Percentiles rank a stretch among this genome's conserved stretches.
Evolutionary conservation across 176 grass and related monocot species (phyloP).

Genomic region (bread wheat (Triticum aestivum)): DNA sequence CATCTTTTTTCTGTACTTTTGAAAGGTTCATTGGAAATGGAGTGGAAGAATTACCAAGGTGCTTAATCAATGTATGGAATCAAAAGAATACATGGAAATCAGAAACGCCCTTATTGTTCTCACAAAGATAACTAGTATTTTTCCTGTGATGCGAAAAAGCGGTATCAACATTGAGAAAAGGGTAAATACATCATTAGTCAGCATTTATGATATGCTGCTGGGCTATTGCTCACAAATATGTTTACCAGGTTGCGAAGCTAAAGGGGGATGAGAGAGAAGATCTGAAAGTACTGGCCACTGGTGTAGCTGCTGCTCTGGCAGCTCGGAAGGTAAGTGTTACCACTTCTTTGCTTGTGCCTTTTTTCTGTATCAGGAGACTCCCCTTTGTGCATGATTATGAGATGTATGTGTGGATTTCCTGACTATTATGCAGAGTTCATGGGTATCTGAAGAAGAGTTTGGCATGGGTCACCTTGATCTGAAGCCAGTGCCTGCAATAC

Average conservation of each 20-base stretch:
- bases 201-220: constrained; percentile 12
- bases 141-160: constrained; percentile 86
- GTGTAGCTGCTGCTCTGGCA: constrained; percentile 92
- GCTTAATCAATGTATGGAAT: constrained; percentile 94
- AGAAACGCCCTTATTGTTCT: constrained; percentile 94
- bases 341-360: neutral
- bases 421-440: constrained; percentile 68
- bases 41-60: constrained; percentile 86
- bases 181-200: constrained; percentile 32
- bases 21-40: constrained; percentile 93
- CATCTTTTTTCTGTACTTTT: constrained; percentile 36
- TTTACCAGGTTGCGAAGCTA: constrained; percentile 78
- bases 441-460: constrained; percentile 99
- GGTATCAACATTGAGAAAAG: constrained; percentile 90
- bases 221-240: constrained; percentile 23
- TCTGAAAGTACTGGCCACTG: constrained; percentile 91
- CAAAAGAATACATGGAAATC: constrained; percentile 99
- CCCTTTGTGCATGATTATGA: constrained; percentile 17
- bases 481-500: constrained; percentile 67
- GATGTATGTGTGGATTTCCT: neutral
- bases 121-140: constrained; percentile 87
- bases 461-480: constrained; percentile 85
- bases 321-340: constrained; percentile 72
- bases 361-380: neutral
- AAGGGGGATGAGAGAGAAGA: constrained; percentile 96